Evolutionary conservation across 2,329 filamentous ascomycete species (phyloP).

Genomic region (Gnomoniopsis smithogilvyi): DNA sequence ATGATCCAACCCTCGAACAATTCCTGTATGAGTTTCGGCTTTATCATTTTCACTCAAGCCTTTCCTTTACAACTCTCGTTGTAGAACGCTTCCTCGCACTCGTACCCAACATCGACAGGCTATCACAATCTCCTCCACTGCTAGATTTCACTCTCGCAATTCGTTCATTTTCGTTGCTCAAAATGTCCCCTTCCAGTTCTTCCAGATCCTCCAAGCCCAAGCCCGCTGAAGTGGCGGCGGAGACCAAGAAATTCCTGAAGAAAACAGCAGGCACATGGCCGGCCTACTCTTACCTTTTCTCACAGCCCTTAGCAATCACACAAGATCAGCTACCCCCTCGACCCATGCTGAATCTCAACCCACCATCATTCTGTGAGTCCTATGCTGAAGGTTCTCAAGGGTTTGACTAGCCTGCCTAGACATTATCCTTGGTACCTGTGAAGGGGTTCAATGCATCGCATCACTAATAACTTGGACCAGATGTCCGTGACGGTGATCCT

Average conservation of each 20-base stretch:
- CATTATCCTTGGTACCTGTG: background rate
- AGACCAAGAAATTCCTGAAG: conserved; percentile 66
- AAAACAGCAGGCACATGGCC: conserved; percentile 53
- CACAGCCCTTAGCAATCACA: conserved; percentile 39
- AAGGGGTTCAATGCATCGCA: conserved; percentile 19
- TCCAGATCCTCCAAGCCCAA: conserved; percentile 51
- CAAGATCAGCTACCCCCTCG: conserved; percentile 37
- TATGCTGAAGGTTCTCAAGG: background rate
- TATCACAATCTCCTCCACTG: background rate
- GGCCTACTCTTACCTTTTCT: conserved; percentile 57
- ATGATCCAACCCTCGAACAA: background rate
- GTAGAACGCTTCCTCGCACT: background rate
- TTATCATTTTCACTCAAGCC: background rate
- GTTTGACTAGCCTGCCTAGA: background rate
- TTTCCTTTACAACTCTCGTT: too few species aligned
- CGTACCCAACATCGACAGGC: background rate
- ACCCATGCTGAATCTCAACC: conserved; percentile 33
- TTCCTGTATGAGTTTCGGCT: background rate
- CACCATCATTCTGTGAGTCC: conserved; percentile 42
- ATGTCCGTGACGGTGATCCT: conserved; percentile 55
- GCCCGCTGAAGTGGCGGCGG: conserved; percentile 67
- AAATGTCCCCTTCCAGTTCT: conserved; percentile 43
- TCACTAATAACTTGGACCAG: conserved; percentile 24
- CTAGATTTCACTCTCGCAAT: background rate
- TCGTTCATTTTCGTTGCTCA: conserved; percentile 14